Evolutionary conservation across 345 rosid genomes (phyloP), one percentile per base, ranked within the genome.

Genomic region (Odontarrhena argentea): DNA sequence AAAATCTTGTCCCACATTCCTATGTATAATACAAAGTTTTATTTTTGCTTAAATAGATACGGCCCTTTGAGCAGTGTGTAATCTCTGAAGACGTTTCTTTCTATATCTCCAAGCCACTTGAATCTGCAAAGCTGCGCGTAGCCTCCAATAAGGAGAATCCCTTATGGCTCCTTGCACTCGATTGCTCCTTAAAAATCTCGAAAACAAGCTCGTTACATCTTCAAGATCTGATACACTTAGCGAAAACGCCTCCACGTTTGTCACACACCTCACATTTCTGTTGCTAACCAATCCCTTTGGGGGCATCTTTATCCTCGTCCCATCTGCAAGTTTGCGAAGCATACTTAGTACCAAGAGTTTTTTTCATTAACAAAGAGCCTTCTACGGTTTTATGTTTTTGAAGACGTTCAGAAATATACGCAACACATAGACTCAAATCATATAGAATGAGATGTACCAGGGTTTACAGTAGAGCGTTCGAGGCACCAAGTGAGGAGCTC

Each of bases 401-500:
- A 28, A 2, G 32, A 28, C 32, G 2, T 28, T 28, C 5, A 28
- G 42, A 46, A 12, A 14, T 28, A 28, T 28, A 4, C 3, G 2
- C 11, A 12, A 0, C 41, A 28, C 5, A 51, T 37, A 44, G 38
- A n/a, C 42, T 18, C n/a, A 7, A 30, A 28, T 28, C 32, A 28
- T 28, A 28, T 28, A 28, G 5, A 28, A 71, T 64, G 58, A 7
- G 48, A 14, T 10, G 63, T 80, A 87, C 96, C 96, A 51, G 72
- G 81, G 76, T 68, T 71, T 10, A 82, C 76, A 5, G 87, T 79
- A 81, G 86, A 84, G 77, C 84, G 86, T 74, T 87, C 98, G 15
- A 89, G 92, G 73, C 89, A 86, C 98, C 95, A 89, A 9, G 89
- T 78, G 55, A 92, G 86, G 8, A 92, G 98, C 72, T 92, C 98